Conservation (phyloP, 2,329 filamentous ascomycete species). For the Claviceps spartinae region DNA sequence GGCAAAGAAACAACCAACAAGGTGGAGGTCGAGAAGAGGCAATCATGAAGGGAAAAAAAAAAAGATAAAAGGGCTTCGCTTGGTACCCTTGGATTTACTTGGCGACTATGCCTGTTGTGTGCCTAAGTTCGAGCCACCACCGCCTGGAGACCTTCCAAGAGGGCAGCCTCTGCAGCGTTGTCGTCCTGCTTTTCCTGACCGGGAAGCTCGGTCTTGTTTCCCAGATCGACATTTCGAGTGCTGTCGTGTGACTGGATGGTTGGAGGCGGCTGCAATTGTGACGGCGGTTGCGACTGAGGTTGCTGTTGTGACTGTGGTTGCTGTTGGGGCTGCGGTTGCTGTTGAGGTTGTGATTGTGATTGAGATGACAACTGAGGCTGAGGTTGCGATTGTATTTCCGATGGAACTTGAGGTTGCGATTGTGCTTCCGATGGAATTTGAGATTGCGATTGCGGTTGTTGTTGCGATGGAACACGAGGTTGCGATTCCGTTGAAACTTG, state of each 20-base stretch:
- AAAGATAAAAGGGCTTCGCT: neutral
- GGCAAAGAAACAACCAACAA: neutral
- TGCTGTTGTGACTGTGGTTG: neutral
- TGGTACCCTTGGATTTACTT: neutral
- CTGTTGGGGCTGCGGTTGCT: neutral
- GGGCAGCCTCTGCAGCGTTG: constrained; percentile 21
- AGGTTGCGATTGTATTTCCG: neutral
- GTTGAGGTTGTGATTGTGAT: neutral
- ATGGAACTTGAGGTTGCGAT: neutral
- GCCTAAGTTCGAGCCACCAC: constrained; percentile 16
- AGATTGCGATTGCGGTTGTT: too few species aligned
- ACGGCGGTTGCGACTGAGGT: neutral
- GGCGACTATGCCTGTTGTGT: too few species aligned
- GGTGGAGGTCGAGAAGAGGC: too few species aligned
- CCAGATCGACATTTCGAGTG: constrained; percentile 12
- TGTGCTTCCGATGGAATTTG: too few species aligned
- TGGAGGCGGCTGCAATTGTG: constrained; percentile 3
- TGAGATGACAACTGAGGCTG: neutral
- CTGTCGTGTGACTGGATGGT: constrained; percentile 10
- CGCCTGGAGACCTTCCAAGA: constrained; percentile 22
- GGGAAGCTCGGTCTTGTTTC: constrained; percentile 12
- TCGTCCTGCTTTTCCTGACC: constrained; percentile 14
- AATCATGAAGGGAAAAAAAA: neutral
- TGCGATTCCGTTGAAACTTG: too few species aligned
- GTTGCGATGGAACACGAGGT: too few species aligned